Conservation (phyloP, 352 stramenopile genomes). For the Blastocystis sp. region DNA sequence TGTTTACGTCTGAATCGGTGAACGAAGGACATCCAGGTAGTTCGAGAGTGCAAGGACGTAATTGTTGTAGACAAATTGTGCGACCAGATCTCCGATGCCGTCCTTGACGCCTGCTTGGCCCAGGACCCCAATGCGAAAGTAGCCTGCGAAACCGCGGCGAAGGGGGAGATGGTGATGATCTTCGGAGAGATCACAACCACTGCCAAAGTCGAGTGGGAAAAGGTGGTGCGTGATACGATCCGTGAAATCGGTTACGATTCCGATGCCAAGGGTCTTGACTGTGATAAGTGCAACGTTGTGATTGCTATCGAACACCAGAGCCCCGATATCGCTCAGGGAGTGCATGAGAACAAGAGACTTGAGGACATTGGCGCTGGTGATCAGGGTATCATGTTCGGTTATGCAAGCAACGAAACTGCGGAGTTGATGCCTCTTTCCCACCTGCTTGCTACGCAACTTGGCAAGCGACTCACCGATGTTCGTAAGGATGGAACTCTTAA, state of each 20-base stretch:
- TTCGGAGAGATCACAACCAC: constrained; percentile 99
- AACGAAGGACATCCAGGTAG: constrained; percentile 98
- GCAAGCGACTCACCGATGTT: constrained; percentile 92
- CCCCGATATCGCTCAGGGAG: constrained; percentile 95
- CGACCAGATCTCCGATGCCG: constrained; percentile 96
- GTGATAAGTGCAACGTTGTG: constrained; percentile 98
- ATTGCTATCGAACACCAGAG: constrained; percentile 98
- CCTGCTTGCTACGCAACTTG: constrained; percentile 91
- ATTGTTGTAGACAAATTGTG: constrained; percentile 85
- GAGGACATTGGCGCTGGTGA: constrained; percentile 95
- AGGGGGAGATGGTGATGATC: constrained; percentile 99
- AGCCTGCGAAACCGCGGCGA: constrained; percentile 92
- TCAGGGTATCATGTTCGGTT: constrained; percentile 94
- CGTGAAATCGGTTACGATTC: constrained; percentile 99
- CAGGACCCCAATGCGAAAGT: constrained; percentile 96
- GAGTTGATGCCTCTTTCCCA: constrained; percentile 96
- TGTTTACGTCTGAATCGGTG: constrained; percentile 97
- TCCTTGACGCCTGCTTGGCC: constrained; percentile 94
- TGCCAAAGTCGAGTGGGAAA: constrained; percentile 97
- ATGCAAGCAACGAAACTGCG: constrained; percentile 94
- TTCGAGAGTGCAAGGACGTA: constrained; percentile 52
- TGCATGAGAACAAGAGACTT: constrained; percentile 89
- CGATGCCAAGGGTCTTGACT: constrained; percentile 96
- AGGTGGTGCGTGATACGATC: constrained; percentile 93
- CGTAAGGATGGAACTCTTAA: constrained; percentile 95